Conservation (phyloP, 495 filamentous ascomycete species). For the Neurospora sublineolata region DNA sequence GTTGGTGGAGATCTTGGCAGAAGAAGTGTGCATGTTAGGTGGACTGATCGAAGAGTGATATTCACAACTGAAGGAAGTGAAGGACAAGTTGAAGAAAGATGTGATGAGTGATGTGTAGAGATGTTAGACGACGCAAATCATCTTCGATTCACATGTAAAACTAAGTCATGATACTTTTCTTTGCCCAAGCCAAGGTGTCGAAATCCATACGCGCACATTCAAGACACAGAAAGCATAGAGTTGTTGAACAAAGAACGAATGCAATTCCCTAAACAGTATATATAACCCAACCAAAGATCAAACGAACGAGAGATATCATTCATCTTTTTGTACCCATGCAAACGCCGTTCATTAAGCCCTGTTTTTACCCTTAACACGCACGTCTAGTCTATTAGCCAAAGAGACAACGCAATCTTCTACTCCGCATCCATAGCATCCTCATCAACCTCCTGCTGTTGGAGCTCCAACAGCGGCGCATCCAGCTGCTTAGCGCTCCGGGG, state of each 20-base stretch:
- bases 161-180: too few relatives aligned
- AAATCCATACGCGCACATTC: background rate
- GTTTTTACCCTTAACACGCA: background rate
- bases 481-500: constrained; percentile 55
- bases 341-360: background rate
- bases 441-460: constrained; percentile 2
- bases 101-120: too few relatives aligned
- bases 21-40: too few relatives aligned
- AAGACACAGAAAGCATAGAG: background rate
- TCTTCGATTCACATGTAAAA: too few relatives aligned
- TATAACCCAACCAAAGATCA: background rate
- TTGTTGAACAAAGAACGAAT: background rate
- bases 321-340: background rate
- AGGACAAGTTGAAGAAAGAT: too few relatives aligned
- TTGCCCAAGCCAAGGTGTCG: background rate
- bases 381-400: background rate
- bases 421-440: constrained; percentile 33
- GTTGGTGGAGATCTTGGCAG: too few relatives aligned
- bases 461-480: constrained; percentile 23
- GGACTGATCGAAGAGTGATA: too few relatives aligned
- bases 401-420: background rate
- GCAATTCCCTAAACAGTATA: background rate
- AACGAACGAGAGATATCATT: background rate
- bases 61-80: too few relatives aligned
- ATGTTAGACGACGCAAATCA: too few relatives aligned